phyloP scores from a whole-genome alignment of 2,329 filamentous ascomycete genomes.

The Trichothecium sympodiale region DNA sequence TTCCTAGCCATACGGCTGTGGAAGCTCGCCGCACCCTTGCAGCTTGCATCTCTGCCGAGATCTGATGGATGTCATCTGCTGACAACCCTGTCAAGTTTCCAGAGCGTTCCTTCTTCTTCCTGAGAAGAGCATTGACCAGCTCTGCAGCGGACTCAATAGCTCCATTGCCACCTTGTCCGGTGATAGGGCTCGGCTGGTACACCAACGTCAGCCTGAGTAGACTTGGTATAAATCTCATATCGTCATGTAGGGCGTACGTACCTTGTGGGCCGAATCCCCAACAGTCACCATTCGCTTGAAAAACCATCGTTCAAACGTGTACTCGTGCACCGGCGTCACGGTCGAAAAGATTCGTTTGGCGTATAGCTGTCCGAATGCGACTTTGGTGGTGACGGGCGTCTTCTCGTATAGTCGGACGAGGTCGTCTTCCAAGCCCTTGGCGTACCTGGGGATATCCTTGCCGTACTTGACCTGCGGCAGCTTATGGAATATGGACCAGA shows the following conservation, averaged over 20 bases:
- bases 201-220: no score
- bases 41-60: no score
- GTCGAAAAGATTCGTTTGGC: background rate
- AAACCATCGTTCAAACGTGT: conserved; percentile 25
- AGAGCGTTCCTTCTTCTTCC: no score
- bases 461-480: conserved; percentile 15
- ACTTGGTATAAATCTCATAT: no score
- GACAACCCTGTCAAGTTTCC: no score
- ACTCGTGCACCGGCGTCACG: conserved; percentile 18
- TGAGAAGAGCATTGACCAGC: conserved; percentile 9
- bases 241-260: no score
- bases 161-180: conserved; percentile 13
- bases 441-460: conserved; percentile 11
- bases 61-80: no score
- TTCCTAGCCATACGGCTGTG: no score
- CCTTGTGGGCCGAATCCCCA: conserved; percentile 31
- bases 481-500: conserved; percentile 23
- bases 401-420: background rate
- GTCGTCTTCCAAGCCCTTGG: conserved; percentile 20
- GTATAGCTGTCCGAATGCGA: no score
- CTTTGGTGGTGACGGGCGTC: no score
- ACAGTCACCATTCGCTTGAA: conserved; percentile 25
- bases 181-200: conserved; percentile 13
- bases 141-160: conserved; percentile 13
- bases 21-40: no score